Base-by-base conservation (phyloP, 2,329 filamentous ascomycete species). In the Monosporascus sp. region DNA sequence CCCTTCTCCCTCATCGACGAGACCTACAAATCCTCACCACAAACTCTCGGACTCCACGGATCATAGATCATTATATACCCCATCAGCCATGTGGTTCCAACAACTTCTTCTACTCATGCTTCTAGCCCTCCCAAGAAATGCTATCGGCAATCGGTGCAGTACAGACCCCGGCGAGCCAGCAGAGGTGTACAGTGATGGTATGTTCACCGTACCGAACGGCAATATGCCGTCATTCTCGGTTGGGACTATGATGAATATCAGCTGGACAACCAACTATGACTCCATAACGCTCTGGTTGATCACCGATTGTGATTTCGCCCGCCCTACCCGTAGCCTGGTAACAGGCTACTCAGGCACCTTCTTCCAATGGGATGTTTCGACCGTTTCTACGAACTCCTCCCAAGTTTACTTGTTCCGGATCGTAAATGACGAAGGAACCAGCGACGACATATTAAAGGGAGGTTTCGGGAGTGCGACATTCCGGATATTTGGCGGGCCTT, bases 231-330 rank as follows among this genome's bases (percentile, higher is more conserved):
- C 18, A 6, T 51, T 48, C 8, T 39, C 27, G n/a, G 45, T 37
- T 5, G 44, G 50, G 34, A 48, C 50, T 11, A 24, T 38, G 24
- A 51, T 51, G 45, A 47, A 47, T 24, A 48, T 51, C 20, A 39
- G 31, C 31, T 51, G 50, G 50, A 38, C 22, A 7, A 51, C 49
- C 9, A 39, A 27, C 17, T 46, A 37, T 37, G 14, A 20, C 7
- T 47, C 36, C 20, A 31, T 38, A 20, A 51, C 39, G n/a, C 45
- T 51, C 45, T 51, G 45, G 44, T 38, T 51, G 50, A 48, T 51
- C 34, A 48, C 34, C n/a, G 50, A 45, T 9, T 51, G 41, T 24
- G 41, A 51, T 36, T 51, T 46, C 8, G 49, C 39, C 14, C 24
- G n/a, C 18, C 49, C 49, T n/a, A 47, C 49, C 24, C 44, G 22